Conservation (phyloP, 1,284 basidiomycete species). For the Puccinia horiana region DNA sequence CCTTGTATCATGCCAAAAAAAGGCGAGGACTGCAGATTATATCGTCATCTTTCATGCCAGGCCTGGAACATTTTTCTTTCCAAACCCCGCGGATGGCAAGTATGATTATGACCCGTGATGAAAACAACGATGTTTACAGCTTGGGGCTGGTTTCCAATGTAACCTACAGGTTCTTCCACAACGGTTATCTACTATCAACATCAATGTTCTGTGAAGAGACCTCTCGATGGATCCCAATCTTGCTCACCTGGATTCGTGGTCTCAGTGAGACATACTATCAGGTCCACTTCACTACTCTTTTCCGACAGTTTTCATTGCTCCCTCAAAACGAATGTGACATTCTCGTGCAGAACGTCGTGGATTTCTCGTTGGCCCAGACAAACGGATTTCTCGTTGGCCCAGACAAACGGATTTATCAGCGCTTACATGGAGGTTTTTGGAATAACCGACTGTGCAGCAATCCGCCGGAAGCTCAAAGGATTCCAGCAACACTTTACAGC, state of each 20-base stretch:
- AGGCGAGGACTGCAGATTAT: not conserved
- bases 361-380: not conserved
- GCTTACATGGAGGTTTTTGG: slow-evolving; percentile 14
- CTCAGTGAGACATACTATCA: not conserved
- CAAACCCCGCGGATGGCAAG: slow-evolving; percentile 14
- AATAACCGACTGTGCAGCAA: not conserved
- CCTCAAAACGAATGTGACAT: not conserved
- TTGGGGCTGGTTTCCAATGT: slow-evolving; percentile 3
- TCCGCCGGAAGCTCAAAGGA: not conserved
- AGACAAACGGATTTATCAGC: not conserved
- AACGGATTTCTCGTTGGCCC: not conserved
- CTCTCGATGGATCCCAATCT: slow-evolving; percentile 8
- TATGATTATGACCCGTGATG: not conserved
- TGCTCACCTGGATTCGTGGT: slow-evolving; percentile 15
- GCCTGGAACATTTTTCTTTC: not conserved
- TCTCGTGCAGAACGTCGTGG: not conserved
- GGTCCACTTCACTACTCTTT: not conserved
- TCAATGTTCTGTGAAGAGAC: slow-evolving; percentile 23
- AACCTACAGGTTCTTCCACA: slow-evolving; percentile 23
- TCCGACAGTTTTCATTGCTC: not conserved
- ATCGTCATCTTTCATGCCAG: not conserved
- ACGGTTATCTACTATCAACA: not conserved
- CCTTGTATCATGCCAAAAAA: not conserved
- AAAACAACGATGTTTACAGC: not conserved
- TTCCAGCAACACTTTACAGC: slow-evolving; percentile 6